Evolutionary conservation across 2,329 filamentous ascomycete genomes (phyloP), one percentile per base, ranked within the genome.

Genomic region (Phoma sp.): DNA sequence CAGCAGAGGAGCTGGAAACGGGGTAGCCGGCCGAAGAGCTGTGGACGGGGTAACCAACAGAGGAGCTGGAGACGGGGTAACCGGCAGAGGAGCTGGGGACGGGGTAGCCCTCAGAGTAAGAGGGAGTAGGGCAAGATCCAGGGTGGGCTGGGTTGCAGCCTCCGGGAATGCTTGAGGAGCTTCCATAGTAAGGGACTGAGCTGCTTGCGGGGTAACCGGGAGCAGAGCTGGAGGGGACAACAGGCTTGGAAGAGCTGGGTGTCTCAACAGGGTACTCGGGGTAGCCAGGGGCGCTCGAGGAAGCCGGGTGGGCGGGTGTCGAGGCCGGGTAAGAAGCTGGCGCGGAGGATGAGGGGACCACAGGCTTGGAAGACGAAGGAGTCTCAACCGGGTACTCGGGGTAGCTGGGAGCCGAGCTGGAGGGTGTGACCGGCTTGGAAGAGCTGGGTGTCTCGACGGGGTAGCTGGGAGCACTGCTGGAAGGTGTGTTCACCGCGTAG

Each of bases 391-490:
- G 50, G 36, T 58, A 58, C 10, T 13, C 39, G 2, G 33, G 25
- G n/a, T 41, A 40, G 1, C 57, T 59, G 47, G 62, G 40, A 8
- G 49, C 40, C 13, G 21, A 45, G 35, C 35, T 35, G 41, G 53
- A 54, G 15, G 38, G 38, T 24, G 15, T 25, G 33, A 17, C 17
- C 17, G 17, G 17, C 17, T 17, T 17, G 17, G 17, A 17, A 17
- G 17, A 17, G 17, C 17, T 17, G 37, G 51, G 49, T 24, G 52
- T 51, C 38, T 52, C 40, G 44, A 57, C 64, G 6, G 68, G 68
- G 57, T 67, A 72, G 1, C 57, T 59, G 47, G 62, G 40, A 8
- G 49, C 40, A 19, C 27, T 51, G 35, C 35, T 35, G 41, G 53
- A 54, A 17, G 38, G 38, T 24, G 15, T 25, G 33, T 47, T 44